Percentiles rank a stretch among this genome's conserved stretches.
phyloP scores from a whole-genome alignment of 169 alveolate genomes.

The Cardiosporidium cionae region DNA sequence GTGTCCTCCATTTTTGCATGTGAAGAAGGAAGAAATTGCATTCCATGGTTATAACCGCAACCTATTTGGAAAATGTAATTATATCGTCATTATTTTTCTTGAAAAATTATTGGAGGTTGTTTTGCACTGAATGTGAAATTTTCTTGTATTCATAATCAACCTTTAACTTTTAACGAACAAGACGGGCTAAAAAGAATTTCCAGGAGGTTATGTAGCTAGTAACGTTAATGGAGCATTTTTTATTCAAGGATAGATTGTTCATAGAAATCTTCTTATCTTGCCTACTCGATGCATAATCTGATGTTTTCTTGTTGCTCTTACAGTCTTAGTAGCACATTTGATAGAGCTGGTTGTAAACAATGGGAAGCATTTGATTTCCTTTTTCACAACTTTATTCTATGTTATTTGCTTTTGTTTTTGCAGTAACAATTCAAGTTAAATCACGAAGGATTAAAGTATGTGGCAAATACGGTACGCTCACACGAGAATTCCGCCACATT shows the following conservation, averaged over 20 bases:
- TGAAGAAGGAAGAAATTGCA: too few species aligned
- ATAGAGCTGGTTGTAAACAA: background rate
- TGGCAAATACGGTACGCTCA: constrained; percentile 94
- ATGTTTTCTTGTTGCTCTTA: background rate
- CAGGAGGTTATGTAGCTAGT: too few species aligned
- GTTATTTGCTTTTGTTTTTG: background rate
- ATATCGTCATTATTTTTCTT: too few species aligned
- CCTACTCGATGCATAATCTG: background rate
- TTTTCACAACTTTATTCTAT: background rate
- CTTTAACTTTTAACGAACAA: too few species aligned
- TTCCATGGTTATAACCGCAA: too few species aligned
- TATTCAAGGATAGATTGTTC: too few species aligned
- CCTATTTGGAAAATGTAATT: too few species aligned
- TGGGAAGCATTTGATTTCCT: background rate
- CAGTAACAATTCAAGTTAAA: constrained; percentile 81
- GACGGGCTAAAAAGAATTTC: too few species aligned
- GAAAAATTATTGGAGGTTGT: too few species aligned
- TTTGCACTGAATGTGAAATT: too few species aligned
- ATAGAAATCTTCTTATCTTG: background rate
- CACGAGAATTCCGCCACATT: constrained; percentile 88
- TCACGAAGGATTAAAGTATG: constrained; percentile 90
- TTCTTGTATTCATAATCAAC: too few species aligned
- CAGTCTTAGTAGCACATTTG: background rate
- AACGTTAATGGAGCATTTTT: too few species aligned
- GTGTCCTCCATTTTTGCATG: background rate